Evolutionary conservation across 2,329 filamentous ascomycete genomes (phyloP).

Genomic region (Colletotrichum sp.): DNA sequence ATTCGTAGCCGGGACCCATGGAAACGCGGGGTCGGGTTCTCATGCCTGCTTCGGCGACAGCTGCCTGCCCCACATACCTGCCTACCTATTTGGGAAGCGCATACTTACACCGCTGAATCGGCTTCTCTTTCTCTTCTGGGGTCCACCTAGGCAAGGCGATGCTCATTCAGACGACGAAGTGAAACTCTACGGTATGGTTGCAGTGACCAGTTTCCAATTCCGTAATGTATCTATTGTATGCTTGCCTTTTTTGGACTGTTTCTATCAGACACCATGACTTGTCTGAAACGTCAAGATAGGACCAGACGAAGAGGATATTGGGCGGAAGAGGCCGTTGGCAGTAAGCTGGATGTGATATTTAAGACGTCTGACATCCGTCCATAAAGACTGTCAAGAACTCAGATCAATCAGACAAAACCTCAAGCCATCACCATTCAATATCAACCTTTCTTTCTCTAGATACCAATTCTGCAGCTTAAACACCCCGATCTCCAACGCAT

Average conservation of each 20-base stretch:
- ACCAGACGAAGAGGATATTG: neutral
- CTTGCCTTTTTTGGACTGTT: neutral
- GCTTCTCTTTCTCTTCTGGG: neutral
- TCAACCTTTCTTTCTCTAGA: too few species aligned
- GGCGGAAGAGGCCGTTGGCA: neutral
- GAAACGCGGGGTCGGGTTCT: neutral
- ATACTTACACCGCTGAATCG: neutral
- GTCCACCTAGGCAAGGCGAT: rapidly evolving
- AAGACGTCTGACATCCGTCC: neutral
- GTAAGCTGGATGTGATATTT: neutral
- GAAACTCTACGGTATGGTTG: neutral
- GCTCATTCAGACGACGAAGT: neutral
- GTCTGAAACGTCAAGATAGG: neutral
- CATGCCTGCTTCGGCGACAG: neutral
- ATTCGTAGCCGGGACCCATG: neutral
- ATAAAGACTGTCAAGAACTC: neutral
- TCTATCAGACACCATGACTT: neutral
- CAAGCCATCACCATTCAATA: neutral
- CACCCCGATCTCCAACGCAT: neutral
- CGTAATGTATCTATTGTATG: neutral
- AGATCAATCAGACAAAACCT: neutral
- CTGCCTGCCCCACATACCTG: neutral
- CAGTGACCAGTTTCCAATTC: neutral
- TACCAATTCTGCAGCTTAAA: neutral
- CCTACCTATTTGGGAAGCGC: neutral